These are phyloP conservation scores for Arthrobotrys musiformis DNA, from an alignment of 2,329 filamentous ascomycete genomes.

Conservation along the genomic window DNA sequence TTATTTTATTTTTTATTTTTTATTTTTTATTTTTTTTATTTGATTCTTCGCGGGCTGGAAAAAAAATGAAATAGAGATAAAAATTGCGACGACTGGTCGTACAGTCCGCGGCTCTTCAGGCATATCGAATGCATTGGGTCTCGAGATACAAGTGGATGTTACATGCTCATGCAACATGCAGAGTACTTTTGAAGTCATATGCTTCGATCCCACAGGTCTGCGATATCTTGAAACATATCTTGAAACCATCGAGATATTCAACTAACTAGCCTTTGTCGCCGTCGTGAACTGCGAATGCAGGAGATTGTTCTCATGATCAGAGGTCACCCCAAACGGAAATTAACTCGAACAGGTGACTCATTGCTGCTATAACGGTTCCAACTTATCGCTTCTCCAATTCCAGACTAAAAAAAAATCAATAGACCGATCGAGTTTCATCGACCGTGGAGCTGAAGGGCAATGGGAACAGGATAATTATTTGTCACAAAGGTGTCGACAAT, in stretches of 20 bases:
- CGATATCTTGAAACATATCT: constrained; percentile 28
- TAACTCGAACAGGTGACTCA: constrained; percentile 35
- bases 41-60: too few relatives aligned
- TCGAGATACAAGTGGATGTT: constrained; percentile 1
- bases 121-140: not conserved
- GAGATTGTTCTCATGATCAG: constrained; percentile 40
- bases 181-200: not conserved
- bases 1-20: not conserved
- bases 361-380: not conserved
- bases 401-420: not conserved
- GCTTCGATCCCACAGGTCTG: not conserved
- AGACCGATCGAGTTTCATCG: not conserved
- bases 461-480: constrained; percentile 15
- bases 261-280: not conserved
- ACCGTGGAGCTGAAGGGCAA: not conserved
- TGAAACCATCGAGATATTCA: constrained; percentile 12
- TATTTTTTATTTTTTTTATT: not conserved
- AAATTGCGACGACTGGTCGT: constrained; percentile 7
- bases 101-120: constrained; percentile 8
- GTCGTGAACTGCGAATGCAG: constrained; percentile 16
- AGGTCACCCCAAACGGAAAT: constrained; percentile 10
- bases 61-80: too few relatives aligned
- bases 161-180: constrained; percentile 11
- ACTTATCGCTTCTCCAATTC: constrained; percentile 1
- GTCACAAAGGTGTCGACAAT: constrained; percentile 15